These are phyloP conservation scores for Suhomyces wounanorum DNA, from an alignment of 1,139 yeast genomes.

Conservation along the genomic window DNA sequence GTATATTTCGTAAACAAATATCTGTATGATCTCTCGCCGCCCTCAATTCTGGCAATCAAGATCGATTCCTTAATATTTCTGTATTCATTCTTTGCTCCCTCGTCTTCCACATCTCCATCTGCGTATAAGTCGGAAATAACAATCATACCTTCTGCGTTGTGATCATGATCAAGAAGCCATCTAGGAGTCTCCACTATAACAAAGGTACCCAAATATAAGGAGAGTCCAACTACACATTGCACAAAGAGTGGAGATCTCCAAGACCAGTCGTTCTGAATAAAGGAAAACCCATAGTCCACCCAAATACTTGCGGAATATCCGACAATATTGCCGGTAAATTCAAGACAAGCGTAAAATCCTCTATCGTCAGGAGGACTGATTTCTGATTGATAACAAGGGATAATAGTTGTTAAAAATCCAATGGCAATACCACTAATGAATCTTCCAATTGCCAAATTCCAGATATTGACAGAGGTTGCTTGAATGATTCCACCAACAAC, in stretches of 20 bases:
- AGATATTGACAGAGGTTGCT: constrained; percentile 53
- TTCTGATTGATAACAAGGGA: constrained; percentile 93
- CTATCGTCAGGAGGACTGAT: constrained; percentile 87
- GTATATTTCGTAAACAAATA: constrained; percentile 67
- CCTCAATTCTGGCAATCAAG: constrained; percentile 71
- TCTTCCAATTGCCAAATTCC: constrained; percentile 67
- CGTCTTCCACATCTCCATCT: constrained; percentile 41
- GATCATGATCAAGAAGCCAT: constrained; percentile 86
- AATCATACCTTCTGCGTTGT: constrained; percentile 78
- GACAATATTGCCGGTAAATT: constrained; percentile 86
- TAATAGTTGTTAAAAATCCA: constrained; percentile 87
- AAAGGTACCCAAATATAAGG: constrained; percentile 70
- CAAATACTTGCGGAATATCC: constrained; percentile 89
- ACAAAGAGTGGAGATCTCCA: constrained; percentile 82
- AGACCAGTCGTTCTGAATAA: constrained; percentile 50
- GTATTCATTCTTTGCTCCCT: constrained; percentile 24
- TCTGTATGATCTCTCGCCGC: constrained; percentile 61
- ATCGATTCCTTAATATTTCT: constrained; percentile 48
- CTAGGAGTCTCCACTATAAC: constrained; percentile 86
- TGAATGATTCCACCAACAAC: constrained; percentile 81
- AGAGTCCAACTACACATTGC: constrained; percentile 74
- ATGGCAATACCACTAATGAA: constrained; percentile 85
- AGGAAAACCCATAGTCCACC: constrained; percentile 84
- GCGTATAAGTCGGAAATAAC: constrained; percentile 50
- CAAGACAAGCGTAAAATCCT: constrained; percentile 87